Evolutionary conservation across 371 early-diverging fungal genomes (phyloP), one percentile per base, ranked within the genome.

Genomic region (Syncephalastrum racemosum): DNA sequence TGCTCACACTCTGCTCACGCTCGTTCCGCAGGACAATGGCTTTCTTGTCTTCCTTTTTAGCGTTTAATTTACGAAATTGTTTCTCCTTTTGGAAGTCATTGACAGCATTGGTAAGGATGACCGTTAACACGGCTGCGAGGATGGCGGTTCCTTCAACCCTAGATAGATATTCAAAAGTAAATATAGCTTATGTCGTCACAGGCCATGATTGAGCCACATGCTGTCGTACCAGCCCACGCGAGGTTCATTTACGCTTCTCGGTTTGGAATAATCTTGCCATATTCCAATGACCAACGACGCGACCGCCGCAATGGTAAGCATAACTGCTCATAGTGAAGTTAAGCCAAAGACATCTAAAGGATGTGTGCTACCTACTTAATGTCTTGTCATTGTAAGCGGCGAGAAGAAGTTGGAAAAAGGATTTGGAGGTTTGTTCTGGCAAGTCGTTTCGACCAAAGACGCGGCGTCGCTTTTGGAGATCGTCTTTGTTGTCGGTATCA

Each of bases 81-180:
- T 72, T 74, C 70, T 97, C 97, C 75, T 97, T 96, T 71, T 92
- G 88, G 77, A 90, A 97, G 73, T 99, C 97, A 64, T 97, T 99
- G 67, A 94, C 89, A 19, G 95, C 91, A 53, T 94, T 94, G 44
- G 97, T 94, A 16, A 91, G 76, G 39, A 95, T 83, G 12, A 98
- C 96, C 14, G 94, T 88, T 4, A 93, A 71, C 19, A 98, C 95
- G n/a, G 95, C 95, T 10, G 85, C 78, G 27, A 92, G 68, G 63
- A 97, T 97, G 31, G 96, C 94, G 3, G 86, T 83, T 39, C 95
- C 96, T 71, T 93, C 93, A 0, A 94, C 84, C 90, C 71, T 77
- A 50, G 40, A 27, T 20, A 45, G 36, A 18, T 40, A 57, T 24
- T 15, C 19, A 42, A 15, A 14, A 6, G 43, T 4, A 51, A 41